Percentiles rank a stretch among this genome's conserved stretches.
Evolutionary conservation across 257 asterid genomes (phyloP).

Genomic region (Agastache rugosa): DNA sequence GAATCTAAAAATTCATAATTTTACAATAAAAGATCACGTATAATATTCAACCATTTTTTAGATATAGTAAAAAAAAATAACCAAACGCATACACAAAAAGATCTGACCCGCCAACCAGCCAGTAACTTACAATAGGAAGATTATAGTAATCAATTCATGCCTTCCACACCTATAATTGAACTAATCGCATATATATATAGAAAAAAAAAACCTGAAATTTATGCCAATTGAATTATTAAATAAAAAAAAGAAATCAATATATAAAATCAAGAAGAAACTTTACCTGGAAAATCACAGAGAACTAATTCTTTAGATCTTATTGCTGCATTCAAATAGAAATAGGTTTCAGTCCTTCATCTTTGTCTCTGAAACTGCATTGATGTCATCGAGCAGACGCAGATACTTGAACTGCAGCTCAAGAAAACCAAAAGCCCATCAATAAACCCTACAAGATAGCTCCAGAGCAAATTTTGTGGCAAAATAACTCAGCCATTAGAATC

Average conservation of each 20-base stretch:
- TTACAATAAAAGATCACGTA: conserved; percentile 24
- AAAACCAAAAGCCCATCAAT: conserved; percentile 17
- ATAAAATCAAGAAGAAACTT: background rate
- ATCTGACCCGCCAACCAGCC: conserved; percentile 43
- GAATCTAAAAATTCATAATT: background rate
- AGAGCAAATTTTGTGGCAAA: background rate
- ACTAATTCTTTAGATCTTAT: conserved; percentile 61
- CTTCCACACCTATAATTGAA: conserved; percentile 29
- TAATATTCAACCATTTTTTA: conserved; percentile 14
- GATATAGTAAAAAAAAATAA: background rate
- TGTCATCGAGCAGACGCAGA: conserved; percentile 38
- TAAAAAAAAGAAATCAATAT: conserved; percentile 5
- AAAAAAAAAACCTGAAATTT: background rate
- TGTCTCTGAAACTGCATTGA: conserved; percentile 49
- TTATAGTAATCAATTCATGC: conserved; percentile 33
- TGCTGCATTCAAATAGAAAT: conserved; percentile 45
- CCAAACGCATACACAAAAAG: conserved; percentile 30
- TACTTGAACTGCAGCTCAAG: conserved; percentile 27
- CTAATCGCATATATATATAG: conserved; percentile 18
- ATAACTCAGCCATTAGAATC: background rate
- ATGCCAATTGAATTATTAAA: background rate
- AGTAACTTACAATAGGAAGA: conserved; percentile 26
- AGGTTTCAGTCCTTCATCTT: conserved; percentile 28
- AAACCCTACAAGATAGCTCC: conserved; percentile 20
- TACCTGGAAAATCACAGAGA: conserved; percentile 45